These are phyloP conservation scores for Gossypium australe DNA, from an alignment of 345 rosid genomes.

Conservation along the genomic window DNA sequence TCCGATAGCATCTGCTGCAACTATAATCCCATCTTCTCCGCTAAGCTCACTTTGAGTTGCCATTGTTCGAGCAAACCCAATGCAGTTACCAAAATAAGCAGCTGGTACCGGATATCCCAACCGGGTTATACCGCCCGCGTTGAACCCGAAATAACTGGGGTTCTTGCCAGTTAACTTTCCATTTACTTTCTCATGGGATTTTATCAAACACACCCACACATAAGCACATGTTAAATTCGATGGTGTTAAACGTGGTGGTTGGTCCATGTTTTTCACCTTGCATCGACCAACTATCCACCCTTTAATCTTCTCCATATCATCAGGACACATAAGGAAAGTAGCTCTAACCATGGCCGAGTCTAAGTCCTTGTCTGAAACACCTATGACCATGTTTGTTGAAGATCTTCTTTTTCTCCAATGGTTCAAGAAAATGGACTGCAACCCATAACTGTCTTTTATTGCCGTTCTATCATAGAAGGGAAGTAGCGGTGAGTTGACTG, in stretches of 20 bases:
- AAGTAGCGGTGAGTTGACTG: neutral
- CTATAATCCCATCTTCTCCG: conserved; percentile 5
- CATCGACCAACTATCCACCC: neutral
- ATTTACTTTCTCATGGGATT: conserved; percentile 1
- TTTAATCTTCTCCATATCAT: conserved; percentile 5
- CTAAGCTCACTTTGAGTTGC: neutral
- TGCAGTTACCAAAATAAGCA: conserved; percentile 10
- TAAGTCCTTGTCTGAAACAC: neutral
- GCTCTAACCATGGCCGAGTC: conserved; percentile 1
- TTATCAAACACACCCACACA: neutral
- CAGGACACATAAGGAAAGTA: conserved; percentile 10
- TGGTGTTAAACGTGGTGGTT: conserved; percentile 5
- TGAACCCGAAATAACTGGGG: conserved; percentile 5
- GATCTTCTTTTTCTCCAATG: conserved; percentile 8
- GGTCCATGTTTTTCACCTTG: neutral
- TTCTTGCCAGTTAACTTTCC: neutral
- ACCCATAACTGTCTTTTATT: conserved; percentile 19
- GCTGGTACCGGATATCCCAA: neutral
- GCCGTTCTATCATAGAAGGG: conserved; percentile 23
- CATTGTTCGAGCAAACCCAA: conserved; percentile 5
- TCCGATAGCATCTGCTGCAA: conserved; percentile 7
- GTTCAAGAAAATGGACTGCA: conserved; percentile 25
- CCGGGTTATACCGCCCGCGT: neutral
- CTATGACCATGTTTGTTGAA: neutral
- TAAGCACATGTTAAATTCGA: neutral